phyloP scores from a whole-genome alignment of 179 eudicot species.

The Amaranthus tricolor region DNA sequence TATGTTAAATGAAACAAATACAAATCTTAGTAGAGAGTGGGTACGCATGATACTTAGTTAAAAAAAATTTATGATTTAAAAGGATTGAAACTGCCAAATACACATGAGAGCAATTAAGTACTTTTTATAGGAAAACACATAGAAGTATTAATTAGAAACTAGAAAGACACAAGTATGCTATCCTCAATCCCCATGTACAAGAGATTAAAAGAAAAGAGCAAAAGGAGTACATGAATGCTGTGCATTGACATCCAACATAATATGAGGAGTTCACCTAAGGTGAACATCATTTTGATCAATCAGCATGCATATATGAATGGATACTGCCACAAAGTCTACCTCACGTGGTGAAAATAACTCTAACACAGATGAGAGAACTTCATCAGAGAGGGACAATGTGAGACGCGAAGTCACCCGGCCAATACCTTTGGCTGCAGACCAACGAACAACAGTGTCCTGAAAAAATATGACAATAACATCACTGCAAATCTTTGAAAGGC shows the following conservation, averaged over 20 bases:
- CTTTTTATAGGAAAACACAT: not conserved
- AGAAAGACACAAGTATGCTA: not conserved
- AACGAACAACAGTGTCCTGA: slow-evolving; percentile 98
- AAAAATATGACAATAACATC: slow-evolving; percentile 13
- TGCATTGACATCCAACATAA: slow-evolving; percentile 1
- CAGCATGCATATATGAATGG: slow-evolving; percentile 9
- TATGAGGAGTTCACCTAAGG: slow-evolving; percentile 8
- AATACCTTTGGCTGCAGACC: slow-evolving; percentile 99
- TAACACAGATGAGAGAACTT: slow-evolving; percentile 82
- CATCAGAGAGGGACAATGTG: slow-evolving; percentile 79
- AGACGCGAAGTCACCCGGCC: slow-evolving; percentile 88
- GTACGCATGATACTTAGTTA: not conserved
- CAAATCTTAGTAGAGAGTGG: not conserved
- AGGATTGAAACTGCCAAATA: not conserved
- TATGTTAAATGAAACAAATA: not conserved
- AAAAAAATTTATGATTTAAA: not conserved
- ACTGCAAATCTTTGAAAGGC: slow-evolving; percentile 6
- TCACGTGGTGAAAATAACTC: slow-evolving; percentile 93
- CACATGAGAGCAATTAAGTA: not conserved
- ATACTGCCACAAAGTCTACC: slow-evolving; percentile 46
- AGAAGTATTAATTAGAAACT: not conserved
- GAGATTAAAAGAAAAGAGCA: not conserved
- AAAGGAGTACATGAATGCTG: not conserved
- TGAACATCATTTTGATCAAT: not conserved
- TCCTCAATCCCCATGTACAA: not conserved